Base-by-base conservation (phyloP, 164 flowering plant species). In the Magnolia sinica region DNA sequence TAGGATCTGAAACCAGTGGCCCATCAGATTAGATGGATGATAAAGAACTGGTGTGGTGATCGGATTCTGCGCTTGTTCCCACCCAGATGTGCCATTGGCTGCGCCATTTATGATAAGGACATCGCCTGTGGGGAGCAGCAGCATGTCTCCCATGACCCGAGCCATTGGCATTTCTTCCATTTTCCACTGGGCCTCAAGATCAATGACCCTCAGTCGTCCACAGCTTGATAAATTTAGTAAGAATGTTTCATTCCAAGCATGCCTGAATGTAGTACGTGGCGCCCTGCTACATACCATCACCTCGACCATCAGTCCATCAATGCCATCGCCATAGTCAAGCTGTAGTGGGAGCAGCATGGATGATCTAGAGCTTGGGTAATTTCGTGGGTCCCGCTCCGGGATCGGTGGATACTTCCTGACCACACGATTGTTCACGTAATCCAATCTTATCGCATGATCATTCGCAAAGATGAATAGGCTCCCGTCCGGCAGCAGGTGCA, bases 241-340 rank as follows among this genome's bases (percentile, higher is more conserved):
- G 82, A 70, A 89, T 2, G 71, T 61, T 5, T 83, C 79, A 0
- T 18, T 19, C 10, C 6, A 49, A 61, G 84, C 77, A 23, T 49
- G 61, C 9, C 13, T 7, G 70, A 76, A 91, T 1, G 99, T 69
- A 2, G 91, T 92, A 0, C 76, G 52, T 7, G 85, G 87, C 2
- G 96, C 89, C 0, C 98, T 98, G 18, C 99, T 97, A 78, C 98
- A 95, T 6, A 95, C 74, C 92, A 92, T 73, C 13, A 95, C 85
- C 81, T 95, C 98, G n/a, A 63, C 70, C 11, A 11, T 11, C 3
- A 14, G 16, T 9, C 6, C 23, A 9, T 7, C 22, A 70, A 50
- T 87, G 9, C 55, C n/a, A n/a, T n/a, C n/a, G n/a, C n/a, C n/a
- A n/a, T n/a, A n/a, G n/a, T n/a, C 64, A 31, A 51, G 22, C 50